Percentiles rank a stretch among this genome's conserved stretches.
These are phyloP conservation scores for Juglanconis sp. DNA, from an alignment of 2,329 filamentous ascomycete species.

Conservation along the genomic window DNA sequence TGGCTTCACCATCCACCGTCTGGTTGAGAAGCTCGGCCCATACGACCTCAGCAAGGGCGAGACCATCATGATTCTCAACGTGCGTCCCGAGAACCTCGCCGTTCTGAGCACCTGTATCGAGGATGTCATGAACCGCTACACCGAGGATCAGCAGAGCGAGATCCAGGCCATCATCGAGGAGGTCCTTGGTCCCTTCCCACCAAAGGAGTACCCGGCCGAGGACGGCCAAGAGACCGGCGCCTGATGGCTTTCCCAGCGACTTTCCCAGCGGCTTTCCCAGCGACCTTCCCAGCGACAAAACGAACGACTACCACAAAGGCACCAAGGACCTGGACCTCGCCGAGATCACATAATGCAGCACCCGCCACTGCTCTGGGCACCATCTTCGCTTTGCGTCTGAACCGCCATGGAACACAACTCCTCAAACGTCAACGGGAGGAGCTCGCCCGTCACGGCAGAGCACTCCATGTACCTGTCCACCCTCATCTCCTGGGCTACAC, in stretches of 20 bases:
- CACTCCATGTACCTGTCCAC: constrained; percentile 64
- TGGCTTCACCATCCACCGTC: constrained; percentile 46
- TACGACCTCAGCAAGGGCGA: constrained; percentile 66
- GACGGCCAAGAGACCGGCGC: constrained; percentile 34
- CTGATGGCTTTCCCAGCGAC: constrained; percentile 21
- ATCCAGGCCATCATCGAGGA: constrained; percentile 56
- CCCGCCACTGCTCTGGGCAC: constrained; percentile 54
- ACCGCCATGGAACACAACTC: constrained; percentile 58
- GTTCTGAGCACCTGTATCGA: constrained; percentile 63
- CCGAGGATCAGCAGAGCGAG: constrained; percentile 54
- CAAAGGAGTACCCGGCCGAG: constrained; percentile 20
- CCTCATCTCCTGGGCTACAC: constrained; percentile 54
- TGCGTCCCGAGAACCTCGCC: constrained; percentile 55
- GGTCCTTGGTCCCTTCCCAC: constrained; percentile 52
- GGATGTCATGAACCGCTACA: constrained; percentile 60
- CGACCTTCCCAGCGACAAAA: constrained; percentile 20
- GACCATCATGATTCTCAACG: constrained; percentile 65
- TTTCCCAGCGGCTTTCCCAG: no score
- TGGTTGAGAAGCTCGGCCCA: constrained; percentile 53
- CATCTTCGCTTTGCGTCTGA: constrained; percentile 41
- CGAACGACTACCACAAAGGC: neutral
- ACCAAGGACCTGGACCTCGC: no score
- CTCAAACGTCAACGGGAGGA: constrained; percentile 55
- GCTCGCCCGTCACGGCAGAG: constrained; percentile 58
- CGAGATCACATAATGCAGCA: constrained; percentile 46